Base-by-base conservation (phyloP, 441 rosid species). In the Pelargonium australe region DNA sequence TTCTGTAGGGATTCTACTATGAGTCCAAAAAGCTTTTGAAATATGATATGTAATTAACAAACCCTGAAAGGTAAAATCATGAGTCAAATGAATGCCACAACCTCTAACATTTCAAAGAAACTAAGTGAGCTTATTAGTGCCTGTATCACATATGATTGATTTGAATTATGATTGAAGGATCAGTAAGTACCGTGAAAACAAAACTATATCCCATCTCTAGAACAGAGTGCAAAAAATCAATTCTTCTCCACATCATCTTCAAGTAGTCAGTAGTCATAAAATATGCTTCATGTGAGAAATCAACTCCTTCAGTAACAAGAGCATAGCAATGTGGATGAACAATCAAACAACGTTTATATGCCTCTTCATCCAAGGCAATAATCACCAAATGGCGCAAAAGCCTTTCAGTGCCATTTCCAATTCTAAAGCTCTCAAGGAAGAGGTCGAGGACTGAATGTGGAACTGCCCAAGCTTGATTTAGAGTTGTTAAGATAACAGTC, bases 211-310 rank as follows among this genome's bases (percentile, higher is more conserved):
- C 96, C 85, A 88, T 77, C 71, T 81, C 89, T 67, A 93, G 88
- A 72, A 91, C 85, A 69, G 89, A 71, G 28, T 79, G 79, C 65
- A 91, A 77, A 77, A 91, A 89, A 67, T 89, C 91, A 67, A 93
- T 83, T 72, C 96, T 80, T 76, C 82, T 84, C 98, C 98, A 93
- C 92, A 89, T 89, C 85, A 91, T 85, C 77, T 81, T 80, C 82
- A 89, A 77, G 81, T 89, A 89, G 34, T 75, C 75, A 55, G 73
- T 71, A 44, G 96, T 85, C 96, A 89, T 91, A 76, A 87, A 91
- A 57, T 84, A 84, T 25, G 97, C 97, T 72, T 89, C 94, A 0
- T 68, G 53, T 20, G 78, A 80, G 75, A 84, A 87, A 79, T 87
- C 90, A 63, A 81, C 75, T n/a, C 90, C 89, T 10, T 81, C 81